A percentile compares a stretch with the other conserved stretches of the same genome.
Conservation (phyloP, 2,329 filamentous ascomycete genomes). For the Xylaria sp. region DNA sequence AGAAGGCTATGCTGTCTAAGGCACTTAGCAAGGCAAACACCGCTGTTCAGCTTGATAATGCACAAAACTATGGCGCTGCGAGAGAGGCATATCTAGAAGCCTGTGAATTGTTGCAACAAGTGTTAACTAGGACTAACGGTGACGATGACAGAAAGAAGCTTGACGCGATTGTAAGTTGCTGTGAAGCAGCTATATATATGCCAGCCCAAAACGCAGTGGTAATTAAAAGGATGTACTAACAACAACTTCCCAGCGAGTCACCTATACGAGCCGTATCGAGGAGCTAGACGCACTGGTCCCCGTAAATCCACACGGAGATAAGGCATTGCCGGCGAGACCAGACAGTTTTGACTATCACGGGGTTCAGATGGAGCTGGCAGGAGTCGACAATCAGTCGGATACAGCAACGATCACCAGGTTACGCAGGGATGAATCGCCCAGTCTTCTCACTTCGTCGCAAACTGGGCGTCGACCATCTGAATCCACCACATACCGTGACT, state of each 20-base stretch:
- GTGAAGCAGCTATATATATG: neutral
- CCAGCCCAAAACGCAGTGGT: neutral
- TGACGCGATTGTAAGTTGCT: constrained; percentile 83
- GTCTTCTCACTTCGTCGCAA: constrained; percentile 46
- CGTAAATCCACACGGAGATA: constrained; percentile 67
- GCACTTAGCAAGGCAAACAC: constrained; percentile 96
- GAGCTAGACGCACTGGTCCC: constrained; percentile 81
- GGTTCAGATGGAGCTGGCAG: constrained; percentile 50
- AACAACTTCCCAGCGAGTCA: constrained; percentile 71
- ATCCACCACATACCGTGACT: constrained; percentile 40
- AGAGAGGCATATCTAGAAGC: constrained; percentile 92
- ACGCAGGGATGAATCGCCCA: constrained; percentile 56
- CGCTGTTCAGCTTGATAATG: constrained; percentile 94
- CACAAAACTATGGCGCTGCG: constrained; percentile 91
- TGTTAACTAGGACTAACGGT: constrained; percentile 84
- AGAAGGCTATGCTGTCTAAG: constrained; percentile 97
- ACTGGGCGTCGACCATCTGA: constrained; percentile 42
- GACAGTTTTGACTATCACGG: constrained; percentile 69
- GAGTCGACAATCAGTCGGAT: constrained; percentile 59
- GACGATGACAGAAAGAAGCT: constrained; percentile 91
- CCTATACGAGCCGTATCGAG: constrained; percentile 89
- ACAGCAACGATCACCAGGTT: constrained; percentile 58
- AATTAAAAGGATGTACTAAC: constrained; percentile 29
- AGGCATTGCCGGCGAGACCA: constrained; percentile 78
- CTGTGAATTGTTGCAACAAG: constrained; percentile 86